A percentile compares a stretch with the other conserved stretches of the same genome.
Conservation (phyloP, 805 yeast species). For the Pachysolen tannophilus region DNA sequence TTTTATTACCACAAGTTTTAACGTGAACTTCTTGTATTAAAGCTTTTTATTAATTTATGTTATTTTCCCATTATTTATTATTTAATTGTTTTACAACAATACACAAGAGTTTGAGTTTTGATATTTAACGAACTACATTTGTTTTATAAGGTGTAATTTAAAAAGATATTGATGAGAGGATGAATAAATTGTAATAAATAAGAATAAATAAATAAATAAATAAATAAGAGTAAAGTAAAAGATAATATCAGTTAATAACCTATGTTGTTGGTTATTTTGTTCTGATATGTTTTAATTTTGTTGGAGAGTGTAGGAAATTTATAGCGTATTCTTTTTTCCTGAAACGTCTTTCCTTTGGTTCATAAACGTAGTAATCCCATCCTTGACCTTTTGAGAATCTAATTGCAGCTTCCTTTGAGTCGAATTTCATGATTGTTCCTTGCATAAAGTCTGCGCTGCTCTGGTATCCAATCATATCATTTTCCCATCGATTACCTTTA, state of each 20-base stretch:
- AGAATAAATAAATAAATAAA: constrained; percentile 4
- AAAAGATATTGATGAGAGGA: neutral
- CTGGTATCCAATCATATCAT: constrained; percentile 82
- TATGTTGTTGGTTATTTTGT: constrained; percentile 46
- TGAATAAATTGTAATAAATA: neutral
- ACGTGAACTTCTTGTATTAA: too few species aligned
- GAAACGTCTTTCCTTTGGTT: constrained; percentile 69
- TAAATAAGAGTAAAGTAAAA: neutral
- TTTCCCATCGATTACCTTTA: constrained; percentile 81
- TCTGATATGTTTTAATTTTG: constrained; percentile 72
- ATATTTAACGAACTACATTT: too few species aligned
- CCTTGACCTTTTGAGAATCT: constrained; percentile 79
- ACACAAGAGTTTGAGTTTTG: too few species aligned
- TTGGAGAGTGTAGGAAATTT: constrained; percentile 62
- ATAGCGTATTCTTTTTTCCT: constrained; percentile 66
- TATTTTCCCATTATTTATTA: too few species aligned
- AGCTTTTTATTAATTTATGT: too few species aligned
- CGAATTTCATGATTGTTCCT: constrained; percentile 68
- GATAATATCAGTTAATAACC: neutral
- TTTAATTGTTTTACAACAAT: too few species aligned
- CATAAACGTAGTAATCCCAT: constrained; percentile 77
- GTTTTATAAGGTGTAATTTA: constrained; percentile 4
- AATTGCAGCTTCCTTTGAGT: constrained; percentile 67
- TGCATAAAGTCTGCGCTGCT: constrained; percentile 76
- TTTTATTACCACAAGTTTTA: too few species aligned